Evolutionary conservation across 306 rosid species (phyloP), one percentile per base, ranked within the genome.

Genomic region (Elaeagnus macrophylla): DNA sequence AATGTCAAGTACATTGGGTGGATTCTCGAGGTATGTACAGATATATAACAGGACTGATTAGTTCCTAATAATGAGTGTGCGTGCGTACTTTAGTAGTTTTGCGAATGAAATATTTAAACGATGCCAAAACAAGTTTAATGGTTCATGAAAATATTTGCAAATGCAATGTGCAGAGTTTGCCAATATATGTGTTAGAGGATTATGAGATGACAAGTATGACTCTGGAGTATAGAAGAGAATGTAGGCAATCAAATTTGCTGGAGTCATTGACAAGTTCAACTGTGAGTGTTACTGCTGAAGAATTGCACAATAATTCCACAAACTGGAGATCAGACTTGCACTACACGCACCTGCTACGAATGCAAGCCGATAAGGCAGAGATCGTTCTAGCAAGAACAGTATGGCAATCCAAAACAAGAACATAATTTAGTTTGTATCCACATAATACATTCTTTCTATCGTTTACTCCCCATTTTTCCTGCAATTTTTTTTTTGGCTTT

Each of bases 1-100:
- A 91, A 91, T 57, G 97, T 86, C 45, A 91, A 80, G 71, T 91
- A 86, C 79, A 91, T 91, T 2, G 95, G 89, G n/a, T 91, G 97
- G 97, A 81, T 91, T 67, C 76, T 91, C 16, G 95, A 91, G 97
- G 96, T 83, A 79, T 14, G 6, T 37, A 48, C 42, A n/a, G 12
- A 15, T 5, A 6, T 19, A 4, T 54, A 14, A 15, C 12, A 12
- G 7, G 3, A 7, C n/a, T 12, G 48, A 0, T 17, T 0, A 12
- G 1, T 12, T 44, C 12, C 8, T 45, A 1, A 6, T 45, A 6
- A 12, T 13, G n/a, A 11, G 32, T 25, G 32, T 25, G 32, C 32
- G 32, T 25, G 32, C 32, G 32, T 25, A 5, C 32, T 25, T 25
- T 3, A 25, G 32, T 25, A 25, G 32, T 25, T 25, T 25, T 25